These are phyloP conservation scores for Fusarium austroafricanum DNA, from an alignment of 2,329 filamentous ascomycete species.

Conservation along the genomic window DNA sequence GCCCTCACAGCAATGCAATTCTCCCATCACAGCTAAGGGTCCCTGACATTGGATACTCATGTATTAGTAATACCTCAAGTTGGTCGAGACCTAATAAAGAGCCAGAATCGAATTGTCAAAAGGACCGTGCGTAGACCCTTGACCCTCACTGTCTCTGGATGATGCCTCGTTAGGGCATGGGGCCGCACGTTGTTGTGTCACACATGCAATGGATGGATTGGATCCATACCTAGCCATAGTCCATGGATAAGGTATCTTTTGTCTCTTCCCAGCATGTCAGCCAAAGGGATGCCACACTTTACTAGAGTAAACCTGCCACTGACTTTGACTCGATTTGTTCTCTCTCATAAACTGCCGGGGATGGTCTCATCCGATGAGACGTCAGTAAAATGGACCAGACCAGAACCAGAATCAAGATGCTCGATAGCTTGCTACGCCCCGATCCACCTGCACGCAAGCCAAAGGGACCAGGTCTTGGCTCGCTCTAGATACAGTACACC, in stretches of 20 bases:
- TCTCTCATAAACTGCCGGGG: slow-evolving; percentile 23
- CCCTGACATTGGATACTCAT: slow-evolving; percentile 20
- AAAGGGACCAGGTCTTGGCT: slow-evolving; percentile 41
- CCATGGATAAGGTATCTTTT: slow-evolving; percentile 22
- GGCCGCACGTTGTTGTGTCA: slow-evolving; percentile 44
- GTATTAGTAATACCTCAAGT: slow-evolving; percentile 41
- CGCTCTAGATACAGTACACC: background rate
- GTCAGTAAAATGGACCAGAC: slow-evolving; percentile 31
- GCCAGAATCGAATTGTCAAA: slow-evolving; percentile 18
- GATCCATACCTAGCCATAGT: background rate
- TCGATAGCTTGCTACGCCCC: slow-evolving; percentile 34
- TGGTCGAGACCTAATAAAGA: slow-evolving; percentile 31
- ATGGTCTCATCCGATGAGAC: slow-evolving; percentile 29
- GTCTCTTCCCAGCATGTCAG: slow-evolving; percentile 14
- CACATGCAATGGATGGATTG: slow-evolving; percentile 15
- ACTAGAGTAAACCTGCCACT: background rate
- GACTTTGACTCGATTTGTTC: slow-evolving; percentile 6
- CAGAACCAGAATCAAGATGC: slow-evolving; percentile 15
- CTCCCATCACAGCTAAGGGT: slow-evolving; percentile 26
- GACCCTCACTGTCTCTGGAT: slow-evolving; percentile 37
- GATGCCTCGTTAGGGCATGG: slow-evolving; percentile 44
- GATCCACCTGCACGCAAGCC: slow-evolving; percentile 45
- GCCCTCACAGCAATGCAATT: slow-evolving; percentile 10
- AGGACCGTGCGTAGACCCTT: slow-evolving; percentile 39
- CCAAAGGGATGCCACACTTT: slow-evolving; percentile 20